A percentile compares a stretch with the other conserved stretches of the same genome.
phyloP scores from a whole-genome alignment of 495 filamentous ascomycete genomes.

The Rhizodiscina lignyota region DNA sequence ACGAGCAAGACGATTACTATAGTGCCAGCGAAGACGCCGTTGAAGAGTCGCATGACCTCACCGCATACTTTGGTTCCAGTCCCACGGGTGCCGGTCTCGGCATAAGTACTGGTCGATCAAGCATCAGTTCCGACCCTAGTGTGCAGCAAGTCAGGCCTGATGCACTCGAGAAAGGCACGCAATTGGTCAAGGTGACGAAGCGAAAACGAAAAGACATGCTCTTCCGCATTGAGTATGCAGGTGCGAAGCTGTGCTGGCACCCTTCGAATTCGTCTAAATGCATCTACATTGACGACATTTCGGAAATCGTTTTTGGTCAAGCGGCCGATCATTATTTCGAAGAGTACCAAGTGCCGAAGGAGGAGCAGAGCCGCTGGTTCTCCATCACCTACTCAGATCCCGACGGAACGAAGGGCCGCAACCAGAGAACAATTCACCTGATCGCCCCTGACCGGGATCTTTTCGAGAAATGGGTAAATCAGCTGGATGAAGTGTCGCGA shows the following conservation, averaged over 20 bases:
- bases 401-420: conserved; percentile 46
- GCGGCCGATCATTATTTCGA: conserved; percentile 81
- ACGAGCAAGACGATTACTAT: conserved; percentile 46
- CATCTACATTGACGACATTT: conserved; percentile 89
- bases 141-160: conserved; percentile 55
- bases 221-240: conserved; percentile 62
- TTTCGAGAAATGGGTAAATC: conserved; percentile 64
- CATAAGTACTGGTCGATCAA: conserved; percentile 17
- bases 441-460: conserved; percentile 53
- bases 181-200: conserved; percentile 65
- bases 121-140: conserved; percentile 18
- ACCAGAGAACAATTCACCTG: conserved; percentile 66
- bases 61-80: neutral
- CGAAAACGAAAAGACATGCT: conserved; percentile 58
- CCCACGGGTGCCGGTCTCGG: conserved; percentile 18
- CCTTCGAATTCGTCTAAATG: conserved; percentile 57
- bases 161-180: conserved; percentile 56
- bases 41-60: conserved; percentile 23
- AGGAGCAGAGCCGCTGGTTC: conserved; percentile 56
- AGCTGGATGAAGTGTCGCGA: conserved; percentile 61
- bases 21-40: conserved; percentile 44
- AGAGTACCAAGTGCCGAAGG: conserved; percentile 51
- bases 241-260: conserved; percentile 80
- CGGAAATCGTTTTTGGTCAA: conserved; percentile 69
- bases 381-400: conserved; percentile 68